Evolutionary conservation across 495 filamentous ascomycete species (phyloP).

Genomic region (Choiromyces venosus): DNA sequence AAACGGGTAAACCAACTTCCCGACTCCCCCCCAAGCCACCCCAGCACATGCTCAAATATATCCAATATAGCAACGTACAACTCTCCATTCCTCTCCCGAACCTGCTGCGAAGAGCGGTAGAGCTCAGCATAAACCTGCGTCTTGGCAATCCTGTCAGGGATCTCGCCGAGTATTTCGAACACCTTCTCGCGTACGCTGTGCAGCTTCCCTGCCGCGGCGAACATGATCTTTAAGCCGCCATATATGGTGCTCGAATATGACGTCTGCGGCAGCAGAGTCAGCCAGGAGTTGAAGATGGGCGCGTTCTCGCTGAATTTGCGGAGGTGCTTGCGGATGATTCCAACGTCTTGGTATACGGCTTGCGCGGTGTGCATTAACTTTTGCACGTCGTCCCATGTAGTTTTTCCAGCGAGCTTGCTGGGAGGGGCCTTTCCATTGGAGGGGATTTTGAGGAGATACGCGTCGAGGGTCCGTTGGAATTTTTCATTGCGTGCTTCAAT

Average conservation of each 20-base stretch:
- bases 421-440: background rate
- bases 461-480: background rate
- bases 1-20: background rate
- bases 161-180: background rate
- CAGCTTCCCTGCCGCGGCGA: background rate
- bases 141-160: background rate
- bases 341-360: background rate
- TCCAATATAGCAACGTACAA: background rate
- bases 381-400: background rate
- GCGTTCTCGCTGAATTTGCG: background rate
- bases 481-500: background rate
- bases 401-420: background rate
- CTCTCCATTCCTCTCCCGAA: background rate
- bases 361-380: background rate
- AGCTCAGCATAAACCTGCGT: background rate
- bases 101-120: background rate
- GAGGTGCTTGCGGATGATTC: background rate
- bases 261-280: background rate
- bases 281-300: background rate
- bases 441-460: background rate
- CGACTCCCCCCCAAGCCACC: background rate
- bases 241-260: background rate
- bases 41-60: background rate
- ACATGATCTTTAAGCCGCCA: background rate
- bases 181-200: background rate